Evolutionary conservation across 208 protist species (phyloP), one percentile per base, ranked within the genome.

Genomic region (Acanthamoeba royreba): DNA sequence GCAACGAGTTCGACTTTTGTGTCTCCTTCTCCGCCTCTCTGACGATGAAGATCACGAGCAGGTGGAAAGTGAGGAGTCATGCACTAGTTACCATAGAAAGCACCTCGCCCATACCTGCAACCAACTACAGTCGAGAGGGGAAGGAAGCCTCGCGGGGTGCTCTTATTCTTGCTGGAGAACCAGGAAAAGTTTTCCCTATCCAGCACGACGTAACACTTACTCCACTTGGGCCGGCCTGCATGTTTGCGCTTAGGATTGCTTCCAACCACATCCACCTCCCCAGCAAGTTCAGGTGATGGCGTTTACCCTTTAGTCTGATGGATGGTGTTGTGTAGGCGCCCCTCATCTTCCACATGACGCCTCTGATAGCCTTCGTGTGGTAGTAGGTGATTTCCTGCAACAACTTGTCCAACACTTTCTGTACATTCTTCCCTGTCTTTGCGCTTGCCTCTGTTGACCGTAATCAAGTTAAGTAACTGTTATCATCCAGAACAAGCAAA

Each of bases 381-480:
- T 69, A 69, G 83, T 90, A 90, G 28, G 83, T 90, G 46, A 90
- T 66, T 35, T 90, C 83, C 40, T 90, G 46, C 22, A 90, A 35
- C 13, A 90, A 17, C 52, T 66, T 90, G 25, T 90, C 52, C 33
- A 90, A 22, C 8, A 90, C n/a, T 35, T 90, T 69, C 25, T 58
- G 46, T 90, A 90, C 83, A 69, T 69, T 69, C 49, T 42, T 19
- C 1, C 83, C 83, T 35, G 83, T 40, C 38, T 35, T 61, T 8
- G 83, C 83, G 35, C 83, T 90, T 28, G 83, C 35, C 33, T 90
- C 83, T 69, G 52, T 43, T 19, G 35, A 7, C 5, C 3, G 46
- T 1, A 31, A 11, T 47, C 22, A 31, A 47, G 40, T 28, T 72
- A 22, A 33, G 61, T 5, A n/a, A 40, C 58, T 33, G 11, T 69